Evolutionary conservation across 2,329 filamentous ascomycete species (phyloP).

Genomic region (Trichoderma arundinaceum): DNA sequence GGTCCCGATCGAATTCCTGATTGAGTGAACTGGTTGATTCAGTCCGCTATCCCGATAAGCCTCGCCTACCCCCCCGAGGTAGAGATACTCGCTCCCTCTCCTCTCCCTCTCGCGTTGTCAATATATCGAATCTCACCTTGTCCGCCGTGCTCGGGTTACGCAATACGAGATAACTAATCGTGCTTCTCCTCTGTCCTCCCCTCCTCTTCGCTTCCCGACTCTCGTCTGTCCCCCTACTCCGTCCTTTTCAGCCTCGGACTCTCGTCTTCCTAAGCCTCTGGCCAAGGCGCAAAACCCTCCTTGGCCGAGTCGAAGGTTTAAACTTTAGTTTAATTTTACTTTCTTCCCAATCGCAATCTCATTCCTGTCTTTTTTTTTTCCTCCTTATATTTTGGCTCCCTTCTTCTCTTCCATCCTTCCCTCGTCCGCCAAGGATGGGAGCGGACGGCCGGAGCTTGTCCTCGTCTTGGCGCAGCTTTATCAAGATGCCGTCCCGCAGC

Average conservation of each 20-base stretch:
- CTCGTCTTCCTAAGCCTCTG: neutral
- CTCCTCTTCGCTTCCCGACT: conserved; percentile 19
- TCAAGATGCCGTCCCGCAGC: conserved; percentile 37
- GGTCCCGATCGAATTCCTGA: too few species aligned
- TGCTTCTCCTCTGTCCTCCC: conserved; percentile 13
- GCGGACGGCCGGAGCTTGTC: conserved; percentile 30
- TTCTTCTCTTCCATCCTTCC: neutral
- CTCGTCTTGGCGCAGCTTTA: conserved; percentile 30
- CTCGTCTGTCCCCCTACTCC: neutral
- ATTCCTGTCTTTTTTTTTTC: conserved; percentile 4
- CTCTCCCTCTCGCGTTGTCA: neutral
- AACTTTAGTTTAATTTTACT: conserved; percentile 17
- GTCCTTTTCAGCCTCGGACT: neutral
- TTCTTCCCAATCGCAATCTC: neutral
- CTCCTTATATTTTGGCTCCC: too few species aligned
- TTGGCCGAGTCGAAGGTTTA: conserved; percentile 6
- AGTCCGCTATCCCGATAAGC: too few species aligned
- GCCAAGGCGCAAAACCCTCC: neutral
- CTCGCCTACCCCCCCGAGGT: too few species aligned
- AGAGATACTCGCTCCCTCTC: too few species aligned
- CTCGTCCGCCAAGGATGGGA: conserved; percentile 32
- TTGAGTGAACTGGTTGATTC: too few species aligned
- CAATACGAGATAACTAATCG: conserved; percentile 27
- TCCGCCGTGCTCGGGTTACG: conserved; percentile 16
- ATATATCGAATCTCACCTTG: conserved; percentile 18